Percentiles rank a stretch among this genome's conserved stretches.
These are phyloP conservation scores for Lactarius sp. DNA, from an alignment of 768 basidiomycete genomes.

Conservation along the genomic window DNA sequence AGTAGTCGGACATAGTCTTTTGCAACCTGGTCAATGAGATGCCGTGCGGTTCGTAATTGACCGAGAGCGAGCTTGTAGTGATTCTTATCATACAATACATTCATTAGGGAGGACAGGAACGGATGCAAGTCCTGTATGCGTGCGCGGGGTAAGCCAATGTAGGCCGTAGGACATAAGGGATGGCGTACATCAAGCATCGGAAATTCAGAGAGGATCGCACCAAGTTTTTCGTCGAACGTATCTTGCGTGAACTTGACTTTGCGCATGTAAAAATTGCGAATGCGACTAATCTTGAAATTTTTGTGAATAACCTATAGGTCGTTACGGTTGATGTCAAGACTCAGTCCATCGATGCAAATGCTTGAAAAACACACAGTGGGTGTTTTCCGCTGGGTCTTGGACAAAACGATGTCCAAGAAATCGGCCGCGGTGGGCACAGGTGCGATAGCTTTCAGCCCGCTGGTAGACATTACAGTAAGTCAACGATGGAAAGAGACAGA, in stretches of 20 bases:
- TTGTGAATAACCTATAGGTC: slow-evolving; percentile 84
- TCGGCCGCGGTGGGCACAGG: slow-evolving; percentile 97
- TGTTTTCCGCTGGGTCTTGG: slow-evolving; percentile 94
- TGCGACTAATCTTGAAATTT: slow-evolving; percentile 99
- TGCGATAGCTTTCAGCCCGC: slow-evolving; percentile 92
- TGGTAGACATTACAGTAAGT: slow-evolving; percentile 55
- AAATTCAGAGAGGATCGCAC: slow-evolving; percentile 91
- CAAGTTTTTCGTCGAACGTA: slow-evolving; percentile 92
- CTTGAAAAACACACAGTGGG: slow-evolving; percentile 61
- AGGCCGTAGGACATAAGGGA: slow-evolving; percentile 4
- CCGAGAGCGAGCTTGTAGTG: slow-evolving; percentile 99
- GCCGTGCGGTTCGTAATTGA: slow-evolving; percentile 90
- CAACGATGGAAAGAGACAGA: too few relatives aligned
- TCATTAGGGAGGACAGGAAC: slow-evolving; percentile 91
- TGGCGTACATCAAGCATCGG: slow-evolving; percentile 89
- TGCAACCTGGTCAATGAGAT: slow-evolving; percentile 94
- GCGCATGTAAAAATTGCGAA: slow-evolving; percentile 97
- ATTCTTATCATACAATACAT: slow-evolving; percentile 99
- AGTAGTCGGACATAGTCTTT: slow-evolving; percentile 96
- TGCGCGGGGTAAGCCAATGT: not conserved
- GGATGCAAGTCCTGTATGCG: slow-evolving; percentile 80
- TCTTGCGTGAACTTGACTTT: slow-evolving; percentile 99
- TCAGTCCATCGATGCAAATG: not conserved
- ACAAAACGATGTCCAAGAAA: slow-evolving; percentile 90
- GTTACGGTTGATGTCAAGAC: not conserved